Base-by-base conservation (phyloP, 1,139 yeast species). In the Suhomyces anneliseae region DNA sequence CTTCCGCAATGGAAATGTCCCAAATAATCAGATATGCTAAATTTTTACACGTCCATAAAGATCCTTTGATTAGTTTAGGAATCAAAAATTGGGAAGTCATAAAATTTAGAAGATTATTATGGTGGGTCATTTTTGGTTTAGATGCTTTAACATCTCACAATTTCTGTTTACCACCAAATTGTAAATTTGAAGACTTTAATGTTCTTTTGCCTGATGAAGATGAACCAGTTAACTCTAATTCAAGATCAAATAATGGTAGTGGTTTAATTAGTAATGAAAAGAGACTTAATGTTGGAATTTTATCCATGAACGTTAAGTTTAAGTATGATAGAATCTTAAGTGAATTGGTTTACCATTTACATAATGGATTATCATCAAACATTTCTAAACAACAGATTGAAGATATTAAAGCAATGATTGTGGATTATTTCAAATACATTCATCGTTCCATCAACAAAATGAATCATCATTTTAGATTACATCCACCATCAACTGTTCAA, bases 71-170 rank as follows among this genome's bases (percentile, higher is more conserved):
- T 1, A 72, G 77, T 39, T 75, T 81, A 46, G 70, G 77, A 27
- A 72, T 81, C 29, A 66, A 71, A 11, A 79, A 80, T 52, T 66
- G 72, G 59, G 73, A 71, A 45, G 69, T 75, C 10, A 72, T 82
- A 5, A 81, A 79, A 49, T 70, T 76, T 43, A 69, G 85, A 59
- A 68, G 87, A 56, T 58, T 81, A 45, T 59, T 83, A 14, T 83
- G 87, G 87, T 83, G 87, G 86, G 82, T 81, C 34, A 79, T 82
- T 6, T 81, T 81, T 54, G 81, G 81, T 14, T 64, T 83, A 46
- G 88, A 83, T 58, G 77, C 82, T 4, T 66, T 81, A 47, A 78
- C 83, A 3, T 76, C 85, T 27, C 78, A 81, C 51, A 81, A 81
- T 53, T 76, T 79, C 45, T 78, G 83, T 57, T 62, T 81, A 34